Evolutionary conservation across 2,329 filamentous ascomycete genomes (phyloP).

Genomic region (Tolypocladium album): DNA sequence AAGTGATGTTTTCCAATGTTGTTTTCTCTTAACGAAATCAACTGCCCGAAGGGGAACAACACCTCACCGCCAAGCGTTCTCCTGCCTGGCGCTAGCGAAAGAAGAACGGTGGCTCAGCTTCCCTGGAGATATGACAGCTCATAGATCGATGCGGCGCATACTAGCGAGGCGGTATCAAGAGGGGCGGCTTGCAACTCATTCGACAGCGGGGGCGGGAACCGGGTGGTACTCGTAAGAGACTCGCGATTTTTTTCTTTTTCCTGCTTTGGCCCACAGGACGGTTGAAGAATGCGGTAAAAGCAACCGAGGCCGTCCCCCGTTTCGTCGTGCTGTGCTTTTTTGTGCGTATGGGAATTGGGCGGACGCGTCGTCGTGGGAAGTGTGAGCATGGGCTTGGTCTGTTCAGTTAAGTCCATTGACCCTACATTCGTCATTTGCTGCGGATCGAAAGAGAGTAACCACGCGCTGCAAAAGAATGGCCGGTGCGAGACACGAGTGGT

Average conservation of each 20-base stretch:
- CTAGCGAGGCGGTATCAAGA: not conserved
- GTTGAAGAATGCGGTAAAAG: not conserved
- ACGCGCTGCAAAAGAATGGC: not conserved
- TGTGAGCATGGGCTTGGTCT: not conserved
- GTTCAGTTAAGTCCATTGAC: not conserved
- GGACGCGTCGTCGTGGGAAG: not conserved
- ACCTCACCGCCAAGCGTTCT: not conserved
- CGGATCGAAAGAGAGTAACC: no score
- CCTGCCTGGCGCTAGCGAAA: not conserved
- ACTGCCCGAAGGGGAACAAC: not conserved
- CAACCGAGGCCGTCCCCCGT: not conserved
- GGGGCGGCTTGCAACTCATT: not conserved
- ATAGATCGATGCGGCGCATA: not conserved
- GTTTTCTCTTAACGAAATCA: not conserved
- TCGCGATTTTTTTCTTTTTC: not conserved
- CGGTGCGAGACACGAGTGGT: no score
- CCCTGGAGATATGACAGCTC: not conserved
- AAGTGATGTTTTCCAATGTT: not conserved
- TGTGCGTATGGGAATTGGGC: not conserved
- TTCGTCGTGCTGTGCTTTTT: not conserved
- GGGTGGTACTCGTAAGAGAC: not conserved
- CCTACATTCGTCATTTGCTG: not conserved
- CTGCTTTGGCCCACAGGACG: not conserved
- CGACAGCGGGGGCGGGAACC: not conserved
- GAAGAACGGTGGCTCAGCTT: not conserved